A percentile compares a stretch with the other conserved stretches of the same genome.
Conservation (phyloP, 768 basidiomycete genomes). For the Tulasnella calospora region DNA sequence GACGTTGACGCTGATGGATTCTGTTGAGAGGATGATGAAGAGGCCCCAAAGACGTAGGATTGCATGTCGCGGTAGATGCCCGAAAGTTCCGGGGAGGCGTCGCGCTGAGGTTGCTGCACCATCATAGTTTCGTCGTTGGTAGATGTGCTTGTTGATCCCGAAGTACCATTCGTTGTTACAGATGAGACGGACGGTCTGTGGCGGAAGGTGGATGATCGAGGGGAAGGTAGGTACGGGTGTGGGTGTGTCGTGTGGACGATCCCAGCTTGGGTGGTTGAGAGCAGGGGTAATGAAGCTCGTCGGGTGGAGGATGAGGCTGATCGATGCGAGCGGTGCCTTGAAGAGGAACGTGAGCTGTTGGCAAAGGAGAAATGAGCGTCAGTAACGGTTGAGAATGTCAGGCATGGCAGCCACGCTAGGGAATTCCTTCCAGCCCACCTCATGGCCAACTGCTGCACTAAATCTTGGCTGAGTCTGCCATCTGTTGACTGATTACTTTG, state of each 20-base stretch:
- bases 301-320: slow-evolving; percentile 12
- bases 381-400: background rate
- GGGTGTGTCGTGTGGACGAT: background rate
- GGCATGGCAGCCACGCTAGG: slow-evolving; percentile 3
- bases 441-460: background rate
- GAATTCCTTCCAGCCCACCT: background rate
- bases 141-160: slow-evolving; percentile 20
- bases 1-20: background rate
- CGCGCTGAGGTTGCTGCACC: background rate
- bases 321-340: slow-evolving; percentile 3
- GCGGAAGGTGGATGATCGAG: slow-evolving; percentile 13
- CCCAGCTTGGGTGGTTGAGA: slow-evolving; percentile 8
- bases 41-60: slow-evolving; percentile 20
- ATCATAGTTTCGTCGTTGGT: background rate
- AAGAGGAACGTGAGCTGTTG: background rate
- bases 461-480: background rate
- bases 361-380: background rate
- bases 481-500: background rate
- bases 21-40: background rate
- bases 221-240: slow-evolving; percentile 13
- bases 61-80: slow-evolving; percentile 23
- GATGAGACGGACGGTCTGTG: slow-evolving; percentile 16
- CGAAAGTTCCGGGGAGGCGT: background rate
- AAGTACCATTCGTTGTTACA: slow-evolving; percentile 22
- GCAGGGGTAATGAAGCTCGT: slow-evolving; percentile 17